Evolutionary conservation across 2,329 filamentous ascomycete species (phyloP), one percentile per base, ranked within the genome.

Genomic region (Apiospora kogelbergensis): DNA sequence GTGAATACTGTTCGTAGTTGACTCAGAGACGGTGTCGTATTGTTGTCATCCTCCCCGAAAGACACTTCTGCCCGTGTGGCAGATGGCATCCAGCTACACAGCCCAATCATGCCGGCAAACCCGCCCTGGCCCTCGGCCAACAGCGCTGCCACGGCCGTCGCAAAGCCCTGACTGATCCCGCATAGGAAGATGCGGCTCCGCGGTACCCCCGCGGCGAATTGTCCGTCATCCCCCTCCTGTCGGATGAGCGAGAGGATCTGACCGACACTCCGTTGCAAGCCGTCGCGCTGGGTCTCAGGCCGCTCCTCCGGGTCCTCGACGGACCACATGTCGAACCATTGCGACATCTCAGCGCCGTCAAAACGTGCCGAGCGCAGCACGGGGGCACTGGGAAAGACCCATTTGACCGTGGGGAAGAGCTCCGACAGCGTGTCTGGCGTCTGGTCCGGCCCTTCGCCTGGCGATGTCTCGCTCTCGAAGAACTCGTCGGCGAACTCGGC

Each of bases 301-400:
- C 26, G 46, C 26, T 74, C 73, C 79, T 86, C 68, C 78, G 83
- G 69, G 79, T 86, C 69, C 77, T 89, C 45, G 81, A 85, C 71
- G 76, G 87, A 87, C 87, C 63, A 83, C 83, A 69, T 85, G 83
- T 78, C 77, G 63, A 80, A 80, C 78, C 76, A 80, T 40, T 78
- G 77, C 3, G 73, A 72, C 65, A 75, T 72, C 0, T 67, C 26
- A 13, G 46, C 67, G 6, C 9, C 9, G 9, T 65, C 72, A 65
- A 76, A 77, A 11, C 75, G 72, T 17, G 71, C 26, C 0, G 75
- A 77, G 0, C 33, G 68, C 1, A 72, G 22, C 0, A 63, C 7
- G 0, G 74, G 72, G 0, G 77, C 76, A 0, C 63, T 60, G 3
- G 77, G 77, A 46, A 79, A 80, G 3, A 79, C 75, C 76, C 77